Base-by-base conservation (phyloP, 176 grass and related monocot species). In the Urochloa ruziziensis region DNA sequence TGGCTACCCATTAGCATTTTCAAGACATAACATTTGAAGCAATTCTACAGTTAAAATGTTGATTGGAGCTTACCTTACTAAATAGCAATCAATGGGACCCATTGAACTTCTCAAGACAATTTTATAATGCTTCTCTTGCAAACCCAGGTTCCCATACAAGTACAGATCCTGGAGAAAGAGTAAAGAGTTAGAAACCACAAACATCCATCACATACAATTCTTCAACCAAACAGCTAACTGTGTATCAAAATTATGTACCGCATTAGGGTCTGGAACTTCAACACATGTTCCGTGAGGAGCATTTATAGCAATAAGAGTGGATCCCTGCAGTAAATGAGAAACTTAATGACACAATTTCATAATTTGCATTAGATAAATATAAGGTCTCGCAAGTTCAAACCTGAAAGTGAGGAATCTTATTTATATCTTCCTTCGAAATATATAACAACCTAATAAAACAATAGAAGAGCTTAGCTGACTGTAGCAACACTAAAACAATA, bases 241-340 rank as follows among this genome's bases (percentile, higher is more conserved):
- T 58, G 61, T 27, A 78, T 75, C 33, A 48, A 86, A 73, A 58
- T 25, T 80, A 63, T 40, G 44, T 83, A 98, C 96, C 82, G 69
- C 82, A 76, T 90, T 61, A 90, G 96, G 96, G 40, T 98, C 86
- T 79, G 89, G 96, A 77, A 91, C 96, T 93, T 98, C 96, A 61
- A 98, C 25, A 79, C 65, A 90, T 9, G 96, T 95, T 56, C 96
- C 96, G n/a, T 84, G 96, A 85, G 96, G 96, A 86, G 93, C 93
- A 30, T 91, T 91, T 77, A 98, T 85, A 73, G 92, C 92, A 72
- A 98, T 87, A 59, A 91, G 76, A 77, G 86, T 95, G 36, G 82
- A 81, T 90, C 71, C 83, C 96, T 98, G 76, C 42, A 79, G 79
- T 82, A 78, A 89, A 87, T 75, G 39, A 42, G 34, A 57, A 81